Conservation (phyloP, 176 grass and related monocot species). For the Triticum turgidum region DNA sequence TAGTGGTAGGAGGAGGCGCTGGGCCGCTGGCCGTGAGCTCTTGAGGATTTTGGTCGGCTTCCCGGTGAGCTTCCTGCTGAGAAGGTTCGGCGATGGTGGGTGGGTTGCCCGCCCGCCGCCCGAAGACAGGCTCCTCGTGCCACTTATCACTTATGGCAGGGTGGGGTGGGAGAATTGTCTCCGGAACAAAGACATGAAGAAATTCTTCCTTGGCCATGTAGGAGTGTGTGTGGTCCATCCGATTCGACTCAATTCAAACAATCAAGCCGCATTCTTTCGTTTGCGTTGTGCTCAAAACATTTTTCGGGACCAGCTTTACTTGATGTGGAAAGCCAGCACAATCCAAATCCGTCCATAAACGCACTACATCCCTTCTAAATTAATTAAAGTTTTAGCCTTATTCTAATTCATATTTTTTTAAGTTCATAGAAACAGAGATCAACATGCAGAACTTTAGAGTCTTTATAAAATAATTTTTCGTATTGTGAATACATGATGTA, state of each 20-base stretch:
- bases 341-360: neutral
- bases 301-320: neutral
- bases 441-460: neutral
- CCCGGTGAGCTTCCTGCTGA: constrained; percentile 51
- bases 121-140: neutral
- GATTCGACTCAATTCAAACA: neutral
- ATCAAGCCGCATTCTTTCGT: constrained; percentile 19
- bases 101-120: constrained; percentile 29
- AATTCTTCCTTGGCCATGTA: constrained; percentile 15
- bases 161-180: constrained; percentile 28
- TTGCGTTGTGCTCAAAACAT: neutral
- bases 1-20: neutral
- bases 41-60: constrained; percentile 15
- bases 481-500: neutral
- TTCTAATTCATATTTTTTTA: too few relatives aligned
- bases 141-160: neutral
- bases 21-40: neutral
- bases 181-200: neutral
- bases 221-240: neutral
- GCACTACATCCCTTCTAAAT: too few relatives aligned
- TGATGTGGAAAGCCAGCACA: neutral
- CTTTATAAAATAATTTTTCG: too few relatives aligned
- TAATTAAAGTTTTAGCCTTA: too few relatives aligned
- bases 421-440: neutral
- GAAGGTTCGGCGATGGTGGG: constrained; percentile 62